Evolutionary conservation across 225 moss, liverwort and hornwort species (phyloP), one percentile per base, ranked within the genome.

Genomic region (Sphagnum tenellum): DNA sequence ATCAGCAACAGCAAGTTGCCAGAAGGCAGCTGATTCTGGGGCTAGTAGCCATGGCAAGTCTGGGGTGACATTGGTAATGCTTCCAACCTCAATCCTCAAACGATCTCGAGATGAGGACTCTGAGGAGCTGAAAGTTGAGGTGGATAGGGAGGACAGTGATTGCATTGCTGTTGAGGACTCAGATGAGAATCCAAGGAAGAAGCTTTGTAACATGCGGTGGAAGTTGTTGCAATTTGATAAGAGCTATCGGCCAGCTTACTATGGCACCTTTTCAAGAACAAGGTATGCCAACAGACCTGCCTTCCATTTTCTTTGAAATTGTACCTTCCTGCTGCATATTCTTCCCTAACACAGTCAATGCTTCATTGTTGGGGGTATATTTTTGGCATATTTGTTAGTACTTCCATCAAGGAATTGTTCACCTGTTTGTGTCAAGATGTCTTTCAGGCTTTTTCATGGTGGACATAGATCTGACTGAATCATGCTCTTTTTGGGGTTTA

Each of bases 211-310:
- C 64, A 7, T 10, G 3, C 64, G 68, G 66, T 84, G 85, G 79
- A 98, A 89, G 59, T 70, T 98, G 67, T 70, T 98, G 74, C 98
- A 98, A 63, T 98, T 98, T 12, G 93, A 90, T 65, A 89, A 89
- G 72, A 93, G 88, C 74, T 83, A 92, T 67, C 82, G 98, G 49
- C 98, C 98, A 47, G 89, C 98, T 8, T 98, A 79, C 53, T 98
- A 89, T 53, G 98, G 98, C 52, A 90, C 93, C 2, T 84, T 67
- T 50, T 88, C 87, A 0, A 93, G 74, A 72, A 48, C 52, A 47
- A 88, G 69, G 69, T 69, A 11, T 11, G 61, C 45, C 52, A 6
- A 6, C 52, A 5, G 52, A 9, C 52, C 9, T 1, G 0, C 52
- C 52, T 2, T 52, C 29, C 29, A 29, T 29, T 29, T 29, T 29